phyloP scores from a whole-genome alignment of 164 flowering plant species.

The Vitis amurensis region DNA sequence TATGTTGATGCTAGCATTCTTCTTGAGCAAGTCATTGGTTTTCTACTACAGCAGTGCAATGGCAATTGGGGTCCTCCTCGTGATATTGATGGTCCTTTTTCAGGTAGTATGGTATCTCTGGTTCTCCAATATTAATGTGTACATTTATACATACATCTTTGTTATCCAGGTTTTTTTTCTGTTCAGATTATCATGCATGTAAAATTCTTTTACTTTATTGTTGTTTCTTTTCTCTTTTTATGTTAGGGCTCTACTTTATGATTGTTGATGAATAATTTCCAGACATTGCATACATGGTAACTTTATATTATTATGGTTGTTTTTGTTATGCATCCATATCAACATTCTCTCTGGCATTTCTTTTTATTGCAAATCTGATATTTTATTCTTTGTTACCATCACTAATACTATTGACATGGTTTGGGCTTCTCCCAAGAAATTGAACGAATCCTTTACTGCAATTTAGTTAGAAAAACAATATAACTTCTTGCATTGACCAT shows the following conservation, averaged over 20 bases:
- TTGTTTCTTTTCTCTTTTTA: background rate
- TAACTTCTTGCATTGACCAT: too few species aligned
- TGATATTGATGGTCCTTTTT: conserved; percentile 79
- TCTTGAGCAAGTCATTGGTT: conserved; percentile 62
- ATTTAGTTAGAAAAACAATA: too few species aligned
- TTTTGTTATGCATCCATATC: background rate
- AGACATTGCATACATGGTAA: too few species aligned
- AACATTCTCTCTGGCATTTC: background rate
- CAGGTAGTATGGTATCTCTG: conserved; percentile 50
- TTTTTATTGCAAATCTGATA: background rate
- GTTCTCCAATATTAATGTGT: background rate
- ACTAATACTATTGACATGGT: too few species aligned
- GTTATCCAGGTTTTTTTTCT: too few species aligned
- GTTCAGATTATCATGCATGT: too few species aligned
- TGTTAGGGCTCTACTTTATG: background rate
- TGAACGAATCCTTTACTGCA: too few species aligned
- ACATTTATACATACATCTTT: background rate
- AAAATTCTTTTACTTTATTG: background rate
- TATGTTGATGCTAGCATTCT: conserved; percentile 57
- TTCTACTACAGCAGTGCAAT: conserved; percentile 91
- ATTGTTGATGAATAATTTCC: too few species aligned
- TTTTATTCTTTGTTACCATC: background rate
- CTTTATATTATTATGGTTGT: too few species aligned
- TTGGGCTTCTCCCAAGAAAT: too few species aligned
- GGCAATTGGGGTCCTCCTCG: conserved; percentile 80